Conservation (phyloP, 2,329 filamentous ascomycete genomes). For the Epicoccum nigrum region DNA sequence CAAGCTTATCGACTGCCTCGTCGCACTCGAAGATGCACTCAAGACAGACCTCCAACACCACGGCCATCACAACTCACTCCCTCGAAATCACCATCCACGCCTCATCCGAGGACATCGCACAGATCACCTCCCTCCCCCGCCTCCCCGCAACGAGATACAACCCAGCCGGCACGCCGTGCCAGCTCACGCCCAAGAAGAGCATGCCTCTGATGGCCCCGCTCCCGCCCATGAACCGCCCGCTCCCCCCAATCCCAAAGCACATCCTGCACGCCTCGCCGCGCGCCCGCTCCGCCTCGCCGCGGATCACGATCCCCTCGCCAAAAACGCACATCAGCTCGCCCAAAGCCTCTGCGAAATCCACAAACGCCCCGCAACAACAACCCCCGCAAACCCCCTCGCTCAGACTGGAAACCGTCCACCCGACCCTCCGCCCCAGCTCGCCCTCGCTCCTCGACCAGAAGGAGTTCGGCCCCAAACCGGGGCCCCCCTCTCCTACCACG, state of each 20-base stretch:
- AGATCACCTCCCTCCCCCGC: constrained; percentile 16
- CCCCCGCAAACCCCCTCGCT: constrained; percentile 9
- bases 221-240: constrained; percentile 30
- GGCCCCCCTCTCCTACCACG: constrained; percentile 5
- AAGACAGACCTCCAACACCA: constrained; percentile 30
- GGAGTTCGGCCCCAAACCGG: constrained; percentile 10
- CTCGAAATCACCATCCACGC: constrained; percentile 41
- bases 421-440: constrained; percentile 21
- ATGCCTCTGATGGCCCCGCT: constrained; percentile 19
- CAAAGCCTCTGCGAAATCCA: constrained; percentile 10
- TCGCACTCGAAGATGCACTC: constrained; percentile 22
- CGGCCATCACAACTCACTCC: constrained; percentile 22
- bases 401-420: constrained; percentile 22
- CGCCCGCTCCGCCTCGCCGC: constrained; percentile 27
- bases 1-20: constrained; percentile 16
- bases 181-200: constrained; percentile 16
- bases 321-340: constrained; percentile 2
- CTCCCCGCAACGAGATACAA: constrained; percentile 12
- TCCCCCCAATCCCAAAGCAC: constrained; percentile 32
- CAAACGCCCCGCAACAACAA: neutral
- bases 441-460: constrained; percentile 18
- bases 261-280: constrained; percentile 13
- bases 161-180: neutral
- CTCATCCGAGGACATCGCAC: constrained; percentile 33
- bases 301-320: constrained; percentile 9